A percentile compares a stretch with the other conserved stretches of the same genome.
These are phyloP conservation scores for Leccinum sublutescens DNA, from an alignment of 768 basidiomycete genomes.

Conservation along the genomic window DNA sequence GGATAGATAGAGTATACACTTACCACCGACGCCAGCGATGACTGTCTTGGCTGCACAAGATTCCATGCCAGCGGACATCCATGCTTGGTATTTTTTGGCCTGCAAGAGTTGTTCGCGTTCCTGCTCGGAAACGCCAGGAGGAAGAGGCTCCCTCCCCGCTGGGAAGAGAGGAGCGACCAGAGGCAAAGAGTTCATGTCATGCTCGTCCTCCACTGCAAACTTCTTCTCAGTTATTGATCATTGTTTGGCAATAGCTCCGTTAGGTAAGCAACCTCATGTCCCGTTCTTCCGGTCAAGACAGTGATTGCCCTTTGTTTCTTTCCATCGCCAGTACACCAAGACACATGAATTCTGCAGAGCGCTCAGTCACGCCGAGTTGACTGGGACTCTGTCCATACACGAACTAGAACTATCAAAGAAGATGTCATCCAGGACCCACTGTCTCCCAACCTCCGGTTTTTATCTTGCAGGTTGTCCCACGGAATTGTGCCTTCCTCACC, in stretches of 20 bases:
- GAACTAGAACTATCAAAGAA: too few species aligned
- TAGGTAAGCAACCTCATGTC: neutral
- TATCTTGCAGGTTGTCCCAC: too few species aligned
- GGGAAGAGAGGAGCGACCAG: constrained; percentile 72
- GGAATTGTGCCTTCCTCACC: too few species aligned
- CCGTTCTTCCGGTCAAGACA: too few species aligned
- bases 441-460: too few species aligned
- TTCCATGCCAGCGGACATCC: constrained; percentile 72
- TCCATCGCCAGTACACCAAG: too few species aligned
- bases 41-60: constrained; percentile 83
- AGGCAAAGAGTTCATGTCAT: constrained; percentile 32
- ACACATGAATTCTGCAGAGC: too few species aligned
- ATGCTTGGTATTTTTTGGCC: constrained; percentile 75
- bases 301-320: too few species aligned
- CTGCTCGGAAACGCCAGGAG: constrained; percentile 78
- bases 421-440: too few species aligned
- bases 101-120: constrained; percentile 67
- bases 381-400: too few species aligned
- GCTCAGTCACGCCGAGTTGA: too few species aligned
- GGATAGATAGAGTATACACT: constrained; percentile 27
- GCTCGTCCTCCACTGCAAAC: constrained; percentile 11
- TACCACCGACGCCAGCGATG: constrained; percentile 81
- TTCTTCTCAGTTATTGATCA: constrained; percentile 11
- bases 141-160: constrained; percentile 84
- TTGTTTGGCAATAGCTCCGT: constrained; percentile 8